Conservation (phyloP, 129 eudicot species). For the Escallonia rubra region DNA sequence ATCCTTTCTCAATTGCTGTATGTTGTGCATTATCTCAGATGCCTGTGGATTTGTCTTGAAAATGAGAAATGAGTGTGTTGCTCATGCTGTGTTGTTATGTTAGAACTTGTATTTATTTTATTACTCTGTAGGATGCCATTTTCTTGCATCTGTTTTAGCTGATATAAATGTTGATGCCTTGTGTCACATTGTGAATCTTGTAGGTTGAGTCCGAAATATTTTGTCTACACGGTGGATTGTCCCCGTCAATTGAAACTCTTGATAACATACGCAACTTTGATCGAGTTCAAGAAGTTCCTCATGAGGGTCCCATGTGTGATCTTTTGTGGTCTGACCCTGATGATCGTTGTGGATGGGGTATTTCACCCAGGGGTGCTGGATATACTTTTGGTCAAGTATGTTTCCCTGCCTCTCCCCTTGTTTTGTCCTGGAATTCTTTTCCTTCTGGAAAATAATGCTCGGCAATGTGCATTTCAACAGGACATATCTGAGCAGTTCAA, state of each 20-base stretch:
- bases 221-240: slow-evolving; percentile 89
- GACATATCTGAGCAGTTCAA: slow-evolving; percentile 94
- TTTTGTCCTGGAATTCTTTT: not conserved
- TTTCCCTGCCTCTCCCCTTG: not conserved
- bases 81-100: too few relatives aligned
- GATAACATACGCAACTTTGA: slow-evolving; percentile 76
- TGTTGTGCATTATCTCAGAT: too few relatives aligned
- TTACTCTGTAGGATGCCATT: too few relatives aligned
- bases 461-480: slow-evolving; percentile 27
- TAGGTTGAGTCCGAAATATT: slow-evolving; percentile 89
- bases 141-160: too few relatives aligned
- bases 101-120: too few relatives aligned
- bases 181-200: not conserved
- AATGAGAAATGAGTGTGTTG: too few relatives aligned
- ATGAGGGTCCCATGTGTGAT: slow-evolving; percentile 94
- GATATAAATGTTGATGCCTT: not conserved
- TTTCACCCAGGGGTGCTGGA: slow-evolving; percentile 92
- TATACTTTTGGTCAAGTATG: slow-evolving; percentile 88
- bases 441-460: not conserved
- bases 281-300: slow-evolving; percentile 93
- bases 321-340: slow-evolving; percentile 93
- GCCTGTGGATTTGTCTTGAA: too few relatives aligned
- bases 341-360: slow-evolving; percentile 96
- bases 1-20: too few relatives aligned
- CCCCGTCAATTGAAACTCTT: slow-evolving; percentile 84